Percentiles rank a stretch among this genome's conserved stretches.
Conservation (phyloP, 805 yeast species). For the Yarrowia sp. region DNA sequence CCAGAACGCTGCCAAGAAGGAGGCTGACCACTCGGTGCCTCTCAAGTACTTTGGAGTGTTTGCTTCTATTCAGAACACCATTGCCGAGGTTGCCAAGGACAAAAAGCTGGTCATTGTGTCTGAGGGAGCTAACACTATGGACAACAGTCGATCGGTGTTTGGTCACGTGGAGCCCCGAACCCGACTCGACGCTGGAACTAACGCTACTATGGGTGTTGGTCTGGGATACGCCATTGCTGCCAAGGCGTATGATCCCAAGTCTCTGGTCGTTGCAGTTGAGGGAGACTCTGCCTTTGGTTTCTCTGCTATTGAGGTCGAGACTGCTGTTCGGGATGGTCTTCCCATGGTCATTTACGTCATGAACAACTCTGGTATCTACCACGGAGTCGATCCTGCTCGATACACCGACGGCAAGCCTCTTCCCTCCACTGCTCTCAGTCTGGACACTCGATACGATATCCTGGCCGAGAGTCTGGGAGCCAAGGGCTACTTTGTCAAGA, state of each 20-base stretch:
- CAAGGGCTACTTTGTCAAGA: conserved; percentile 57
- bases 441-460: conserved; percentile 63
- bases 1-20: conserved; percentile 48
- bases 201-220: conserved; percentile 81
- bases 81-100: conserved; percentile 46
- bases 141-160: conserved; percentile 67
- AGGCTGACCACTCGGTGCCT: conserved; percentile 44
- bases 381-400: conserved; percentile 57
- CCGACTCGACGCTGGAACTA: conserved; percentile 74
- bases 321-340: conserved; percentile 62
- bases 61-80: conserved; percentile 55
- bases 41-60: conserved; percentile 64
- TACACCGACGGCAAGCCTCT: conserved; percentile 48
- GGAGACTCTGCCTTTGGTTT: conserved; percentile 84
- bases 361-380: conserved; percentile 78
- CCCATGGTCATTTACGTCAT: conserved; percentile 67
- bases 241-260: conserved; percentile 55
- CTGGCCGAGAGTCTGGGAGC: conserved; percentile 65
- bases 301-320: conserved; percentile 75
- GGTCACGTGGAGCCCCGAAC: conserved; percentile 60
- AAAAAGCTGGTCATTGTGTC: conserved; percentile 56
- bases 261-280: conserved; percentile 63
- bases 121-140: conserved; percentile 85
- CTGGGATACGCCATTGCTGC: conserved; percentile 73
- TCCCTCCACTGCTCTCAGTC: conserved; percentile 67